Evolutionary conservation across 2,329 filamentous ascomycete species (phyloP), one percentile per base, ranked within the genome.

Genomic region (Escovopsis sp.): DNA sequence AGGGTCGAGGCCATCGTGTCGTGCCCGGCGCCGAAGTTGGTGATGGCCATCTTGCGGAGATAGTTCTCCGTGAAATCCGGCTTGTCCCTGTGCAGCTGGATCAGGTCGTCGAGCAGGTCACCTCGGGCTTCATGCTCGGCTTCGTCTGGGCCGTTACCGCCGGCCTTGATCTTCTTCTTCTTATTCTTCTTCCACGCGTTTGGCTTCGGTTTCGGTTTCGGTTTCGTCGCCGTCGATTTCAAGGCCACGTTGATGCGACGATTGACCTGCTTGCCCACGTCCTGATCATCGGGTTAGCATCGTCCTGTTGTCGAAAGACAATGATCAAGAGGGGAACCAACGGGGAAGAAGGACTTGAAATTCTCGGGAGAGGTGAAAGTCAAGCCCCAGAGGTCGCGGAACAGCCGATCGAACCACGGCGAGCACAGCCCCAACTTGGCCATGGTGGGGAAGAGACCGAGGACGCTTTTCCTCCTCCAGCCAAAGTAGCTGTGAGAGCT

Each of bases 11-110:
- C 68, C 58, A 72, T 62, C 0, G 70, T 74, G 49, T 74, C 70
- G 45, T 74, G 70, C 0, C 70, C 70, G 1, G 70, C 70, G 10
- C 70, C 70, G 48, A 74, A 73, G 47, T 74, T 74, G 2, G 70
- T 73, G 3, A 72, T 59, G 3, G 67, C 68, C 59, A 73, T 68
- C 26, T 70, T 67, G 3, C 65, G 64, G 9, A 74, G 59, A 41
- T 73, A 73, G 0, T 50, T 54, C 26, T 68, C 63, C 0, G 52
- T 66, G 45, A 74, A 73, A 6, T 63, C 63, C 1, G 68, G 63
- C 18, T 62, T 66, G 4, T 62, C 55, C 12, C 57, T 55, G 49
- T 72, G 66, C 1, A 73, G 55, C 23, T 59, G 55, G 12, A 74
- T 64, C 1, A 74, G 49, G 44, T 73, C 69, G 3, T 56, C 51